Base-by-base conservation (phyloP, 2,329 filamentous ascomycete genomes). In the Phoma sp. region DNA sequence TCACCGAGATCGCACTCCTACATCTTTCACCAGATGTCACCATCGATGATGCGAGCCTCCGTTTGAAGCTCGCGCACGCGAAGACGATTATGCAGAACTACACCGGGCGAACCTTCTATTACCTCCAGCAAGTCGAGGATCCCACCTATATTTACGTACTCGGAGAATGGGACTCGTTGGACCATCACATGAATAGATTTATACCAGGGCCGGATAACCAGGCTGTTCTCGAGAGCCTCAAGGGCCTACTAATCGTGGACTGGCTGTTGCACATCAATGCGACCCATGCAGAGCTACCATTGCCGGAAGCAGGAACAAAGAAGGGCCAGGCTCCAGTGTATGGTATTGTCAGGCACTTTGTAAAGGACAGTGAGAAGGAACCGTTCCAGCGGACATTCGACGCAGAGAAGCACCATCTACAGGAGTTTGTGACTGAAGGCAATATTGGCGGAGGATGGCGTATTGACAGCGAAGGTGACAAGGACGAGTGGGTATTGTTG, bases 1-100 rank as follows among this genome's bases (percentile, higher is more conserved):
- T 78, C 46, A 80, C 78, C n/a, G 78, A 82, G 61, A 59, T 82
- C 32, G 79, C 78, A 3, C 73, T 78, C 29, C 70, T 81, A 5
- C 74, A 67, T 17, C 64, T 80, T 25, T 67, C 66, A 12, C 57
- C 65, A 25, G 57, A 60, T 29, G 61, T 59, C 32, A 57, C 62
- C 15, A 20, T 61, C 36, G 33, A 61, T 3, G 56, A 67, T 9
- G 32, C 66, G 15, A 42, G 54, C 4, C 46, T 77, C 4, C 62
- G 64, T 33, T 50, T 61, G 15, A 73, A 68, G n/a, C 69, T 81
- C 4, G 47, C 53, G 14, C 55, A 65, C 30, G 79, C 76, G 2
- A 76, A 75, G 48, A 47, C 59, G 2, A 67, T 68, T 12, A 76
- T 80, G 64, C 67, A 75, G 43, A 52, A 63, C 1, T 76, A 67